A percentile compares a stretch with the other conserved stretches of the same genome.
Conservation (phyloP, 2,329 filamentous ascomycete genomes). For the Fusarium zealandicum region DNA sequence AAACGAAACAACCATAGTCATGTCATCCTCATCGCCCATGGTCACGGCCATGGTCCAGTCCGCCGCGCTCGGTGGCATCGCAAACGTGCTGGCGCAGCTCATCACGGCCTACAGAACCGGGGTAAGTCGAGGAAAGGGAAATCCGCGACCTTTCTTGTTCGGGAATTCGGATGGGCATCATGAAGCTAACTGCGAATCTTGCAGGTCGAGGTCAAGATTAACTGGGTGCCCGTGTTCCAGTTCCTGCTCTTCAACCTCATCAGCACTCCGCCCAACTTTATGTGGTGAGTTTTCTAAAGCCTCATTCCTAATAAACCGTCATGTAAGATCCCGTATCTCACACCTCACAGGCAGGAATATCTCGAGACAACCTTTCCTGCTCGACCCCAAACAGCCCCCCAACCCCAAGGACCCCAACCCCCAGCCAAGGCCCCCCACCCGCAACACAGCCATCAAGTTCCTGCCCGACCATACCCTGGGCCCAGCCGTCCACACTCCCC, state of each 20-base stretch:
- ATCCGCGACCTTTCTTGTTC: neutral
- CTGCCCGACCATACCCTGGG: slow-evolving; percentile 73
- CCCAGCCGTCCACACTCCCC: slow-evolving; percentile 68
- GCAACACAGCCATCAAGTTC: slow-evolving; percentile 73
- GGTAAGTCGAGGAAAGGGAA: slow-evolving; percentile 53
- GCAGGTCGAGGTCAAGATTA: slow-evolving; percentile 67
- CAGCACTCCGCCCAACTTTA: slow-evolving; percentile 81
- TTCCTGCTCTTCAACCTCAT: slow-evolving; percentile 78
- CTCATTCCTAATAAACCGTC: no score
- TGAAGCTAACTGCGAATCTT: neutral
- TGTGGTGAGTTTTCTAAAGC: slow-evolving; percentile 65
- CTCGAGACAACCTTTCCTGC: slow-evolving; percentile 79
- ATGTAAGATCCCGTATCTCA: neutral
- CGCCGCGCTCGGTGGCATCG: slow-evolving; percentile 68
- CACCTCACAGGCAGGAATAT: slow-evolving; percentile 69
- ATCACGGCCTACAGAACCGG: slow-evolving; percentile 68
- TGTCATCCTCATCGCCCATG: slow-evolving; percentile 55
- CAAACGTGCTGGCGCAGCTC: slow-evolving; percentile 76
- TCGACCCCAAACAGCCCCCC: slow-evolving; percentile 54
- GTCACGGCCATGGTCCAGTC: slow-evolving; percentile 70
- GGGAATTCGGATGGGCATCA: neutral
- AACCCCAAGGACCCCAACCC: slow-evolving; percentile 46
- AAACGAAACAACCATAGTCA: slow-evolving; percentile 8
- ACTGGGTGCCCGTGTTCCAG: slow-evolving; percentile 74
- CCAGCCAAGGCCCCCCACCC: slow-evolving; percentile 60